A percentile compares a stretch with the other conserved stretches of the same genome.
Evolutionary conservation across 1,284 basidiomycete genomes (phyloP).

Genomic region (Heterobasidion parviporum): DNA sequence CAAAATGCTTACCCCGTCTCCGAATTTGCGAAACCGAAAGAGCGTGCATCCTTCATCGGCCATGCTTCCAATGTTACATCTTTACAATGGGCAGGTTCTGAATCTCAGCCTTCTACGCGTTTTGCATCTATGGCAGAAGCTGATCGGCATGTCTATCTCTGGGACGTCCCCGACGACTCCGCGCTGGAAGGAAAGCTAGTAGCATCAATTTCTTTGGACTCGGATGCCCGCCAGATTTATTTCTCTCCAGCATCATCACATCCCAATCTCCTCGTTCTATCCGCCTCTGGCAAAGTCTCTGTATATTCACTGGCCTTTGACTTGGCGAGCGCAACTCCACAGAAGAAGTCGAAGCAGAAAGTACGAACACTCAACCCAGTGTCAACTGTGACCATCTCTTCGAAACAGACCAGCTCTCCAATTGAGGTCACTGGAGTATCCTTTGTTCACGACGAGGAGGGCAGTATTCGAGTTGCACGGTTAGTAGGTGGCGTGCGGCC

Average conservation of each 20-base stretch:
- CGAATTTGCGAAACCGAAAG: constrained; percentile 31
- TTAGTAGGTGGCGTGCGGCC: constrained; percentile 58
- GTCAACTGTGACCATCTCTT: constrained; percentile 35
- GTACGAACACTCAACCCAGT: constrained; percentile 43
- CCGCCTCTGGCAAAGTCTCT: constrained; percentile 59
- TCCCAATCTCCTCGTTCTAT: constrained; percentile 49
- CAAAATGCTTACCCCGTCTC: constrained; percentile 19
- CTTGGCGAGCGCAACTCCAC: constrained; percentile 28
- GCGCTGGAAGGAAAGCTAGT: constrained; percentile 44
- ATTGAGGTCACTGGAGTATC: constrained; percentile 40
- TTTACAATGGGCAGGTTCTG: constrained; percentile 33
- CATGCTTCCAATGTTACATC: constrained; percentile 52
- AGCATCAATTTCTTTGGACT: constrained; percentile 63
- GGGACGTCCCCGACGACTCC: constrained; percentile 40
- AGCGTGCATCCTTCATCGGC: constrained; percentile 50
- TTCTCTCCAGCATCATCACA: constrained; percentile 27
- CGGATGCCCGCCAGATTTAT: constrained; percentile 51
- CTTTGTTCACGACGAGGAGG: constrained; percentile 33
- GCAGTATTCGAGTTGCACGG: constrained; percentile 50
- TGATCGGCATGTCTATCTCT: constrained; percentile 69
- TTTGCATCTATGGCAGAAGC: constrained; percentile 65
- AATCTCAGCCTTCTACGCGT: constrained; percentile 13
- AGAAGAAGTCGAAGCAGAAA: constrained; percentile 30
- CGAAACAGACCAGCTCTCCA: constrained; percentile 29
- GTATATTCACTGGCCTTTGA: constrained; percentile 54